Evolutionary conservation across 129 eudicot species (phyloP), one percentile per base, ranked within the genome.

Genomic region (Pittosporum tobira): DNA sequence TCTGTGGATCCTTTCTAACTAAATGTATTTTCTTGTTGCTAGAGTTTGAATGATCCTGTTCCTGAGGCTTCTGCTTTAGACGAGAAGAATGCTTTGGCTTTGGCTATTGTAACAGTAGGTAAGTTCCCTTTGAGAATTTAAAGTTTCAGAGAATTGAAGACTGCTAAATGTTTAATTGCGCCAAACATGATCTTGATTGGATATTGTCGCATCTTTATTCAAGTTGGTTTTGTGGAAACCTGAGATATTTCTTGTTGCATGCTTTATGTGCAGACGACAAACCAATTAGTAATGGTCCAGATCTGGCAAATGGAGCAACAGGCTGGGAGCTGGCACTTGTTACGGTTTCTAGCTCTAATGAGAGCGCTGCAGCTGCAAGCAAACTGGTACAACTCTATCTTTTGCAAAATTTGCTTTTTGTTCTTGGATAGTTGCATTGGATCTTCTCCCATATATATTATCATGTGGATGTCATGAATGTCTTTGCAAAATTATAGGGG

Each of bases 301-400:
- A 48, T 62, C 61, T 72, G 45, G 25, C 74, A 25, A 66, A 84
- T 74, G 87, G 90, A 64, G 50, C 73, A 49, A 65, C 84, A 28
- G 83, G 94, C 71, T 88, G 96, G 96, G 96, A 88, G 73, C 57
- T 88, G 64, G 90, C 90, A 56, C 90, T 88, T 27, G 83, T 88
- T 51, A 81, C 83, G 44, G 84, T 90, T 59, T 87, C 96, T 38
- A 88, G 82, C 80, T 84, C 89, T 30, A 84, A 69, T 59, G 87
- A 81, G 75, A 60, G 46, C 24, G 71, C 86, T 21, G 57, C 82
- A 21, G 27, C 82, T 50, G 53, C 94, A 44, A 76, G 71, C 70
- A 81, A 76, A 73, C 64, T 74, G 94, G 96, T 88, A 82, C 51
- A 12, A 6, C 7, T 12, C 40, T 34, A 34, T 34, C n/a, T n/a